Evolutionary conservation across 805 yeast species (phyloP), one percentile per base, ranked within the genome.

Genomic region (Teunomyces lycoperdinae): DNA sequence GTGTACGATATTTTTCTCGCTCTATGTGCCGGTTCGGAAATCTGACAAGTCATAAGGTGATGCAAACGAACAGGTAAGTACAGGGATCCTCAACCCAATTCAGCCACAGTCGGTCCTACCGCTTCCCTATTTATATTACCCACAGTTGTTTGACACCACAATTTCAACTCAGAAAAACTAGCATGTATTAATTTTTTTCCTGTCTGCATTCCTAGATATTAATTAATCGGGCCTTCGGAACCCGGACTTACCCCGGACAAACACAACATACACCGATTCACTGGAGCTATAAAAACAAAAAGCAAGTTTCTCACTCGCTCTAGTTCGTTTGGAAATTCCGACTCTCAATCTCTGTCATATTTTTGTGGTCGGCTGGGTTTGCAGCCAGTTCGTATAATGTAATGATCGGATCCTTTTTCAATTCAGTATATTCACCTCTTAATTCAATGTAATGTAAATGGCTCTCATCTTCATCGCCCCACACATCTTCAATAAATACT

Each of bases 381-480:
- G 97, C 94, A 0, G 96, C 95, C 47, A 90, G 80, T 66, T 92
- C 98, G 64, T 91, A 92, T 16, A 87, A 60, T 0, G 96, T 76
- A 11, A 86, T 75, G 13, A 89, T 80, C 0, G 96, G 96, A 36
- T 86, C 88, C 51, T 77, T 77, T 29, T 71, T 63, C 43, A 86
- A 62, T 32, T 76, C 79, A 5, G 79, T 72, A 50, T 65, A 77
- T 53, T 81, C 86, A 1, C 98, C 98, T 41, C 97, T 72, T 24
- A 92, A 64, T 48, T 95, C 97, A 39, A 91, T 66, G 55, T 83
- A 85, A 55, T 83, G 83, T 2, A 91, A 46, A 46, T 73, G 78
- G 4, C 84, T 74, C 20, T 73, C 68, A 44, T 81, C 85, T 49
- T 80, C 84, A 47, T 61, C 63, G 14, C 57, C 61, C 46, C 61